A percentile compares a stretch with the other conserved stretches of the same genome.
These are phyloP conservation scores for Nothopassalora personata DNA, from an alignment of 2,329 filamentous ascomycete species.

Conservation along the genomic window DNA sequence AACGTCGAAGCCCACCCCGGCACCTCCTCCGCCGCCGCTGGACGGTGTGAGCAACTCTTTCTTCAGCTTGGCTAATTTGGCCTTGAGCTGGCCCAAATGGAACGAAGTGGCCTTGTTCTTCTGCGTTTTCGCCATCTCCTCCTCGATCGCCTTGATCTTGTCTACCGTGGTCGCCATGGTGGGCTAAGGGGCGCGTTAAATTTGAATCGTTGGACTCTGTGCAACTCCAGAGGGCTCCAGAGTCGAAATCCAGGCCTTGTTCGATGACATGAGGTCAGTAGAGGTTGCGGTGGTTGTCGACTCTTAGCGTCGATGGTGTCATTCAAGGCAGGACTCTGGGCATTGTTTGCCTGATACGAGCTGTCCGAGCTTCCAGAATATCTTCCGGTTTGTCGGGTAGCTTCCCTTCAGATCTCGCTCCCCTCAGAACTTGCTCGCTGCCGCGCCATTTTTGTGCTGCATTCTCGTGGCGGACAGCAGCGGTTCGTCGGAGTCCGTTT, in stretches of 20 bases:
- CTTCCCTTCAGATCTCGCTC: no score
- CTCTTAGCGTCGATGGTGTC: no score
- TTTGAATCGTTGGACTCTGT: background rate
- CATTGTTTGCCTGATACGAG: no score
- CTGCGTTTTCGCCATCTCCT: constrained; percentile 95
- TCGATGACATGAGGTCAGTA: background rate
- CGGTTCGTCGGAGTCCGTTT: background rate
- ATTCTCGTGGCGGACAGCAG: background rate
- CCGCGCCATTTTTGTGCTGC: no score
- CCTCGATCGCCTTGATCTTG: constrained; percentile 97
- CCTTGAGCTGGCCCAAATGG: constrained; percentile 73
- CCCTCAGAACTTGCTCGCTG: no score
- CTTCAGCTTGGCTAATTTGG: constrained; percentile 96
- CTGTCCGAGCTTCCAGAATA: no score
- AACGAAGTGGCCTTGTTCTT: constrained; percentile 49
- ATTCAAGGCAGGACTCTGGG: no score
- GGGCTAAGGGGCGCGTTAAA: constrained; percentile 3
- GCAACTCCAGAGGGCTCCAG: background rate
- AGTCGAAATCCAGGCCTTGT: background rate
- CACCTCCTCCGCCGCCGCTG: constrained; percentile 71
- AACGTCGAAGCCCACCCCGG: constrained; percentile 87
- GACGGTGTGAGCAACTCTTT: constrained; percentile 85
- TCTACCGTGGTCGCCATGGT: constrained; percentile 93
- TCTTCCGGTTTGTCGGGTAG: no score
- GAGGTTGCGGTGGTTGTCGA: background rate